Conservation (phyloP, 352 stramenopile genomes). For the Phytophthora sp. region DNA sequence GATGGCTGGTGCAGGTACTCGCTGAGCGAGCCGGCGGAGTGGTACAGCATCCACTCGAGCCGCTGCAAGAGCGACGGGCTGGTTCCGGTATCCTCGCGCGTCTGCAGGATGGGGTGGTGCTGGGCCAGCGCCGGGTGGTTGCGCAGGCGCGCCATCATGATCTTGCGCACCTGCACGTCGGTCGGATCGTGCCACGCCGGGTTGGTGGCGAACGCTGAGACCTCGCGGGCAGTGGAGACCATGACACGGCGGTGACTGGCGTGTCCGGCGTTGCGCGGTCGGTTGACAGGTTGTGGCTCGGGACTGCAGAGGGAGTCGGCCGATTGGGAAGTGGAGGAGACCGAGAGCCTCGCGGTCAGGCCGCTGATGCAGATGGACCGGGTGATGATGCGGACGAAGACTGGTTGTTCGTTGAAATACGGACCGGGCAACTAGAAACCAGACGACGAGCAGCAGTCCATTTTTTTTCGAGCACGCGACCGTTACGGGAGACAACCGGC, state of each 20-base stretch:
- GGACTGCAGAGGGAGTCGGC: slow-evolving; percentile 17
- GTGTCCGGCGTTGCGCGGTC: no score
- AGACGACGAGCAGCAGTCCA: slow-evolving; percentile 13
- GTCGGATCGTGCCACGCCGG: slow-evolving; percentile 39
- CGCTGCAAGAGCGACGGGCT: slow-evolving; percentile 68
- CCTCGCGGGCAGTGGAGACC: slow-evolving; percentile 11
- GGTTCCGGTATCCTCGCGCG: slow-evolving; percentile 15
- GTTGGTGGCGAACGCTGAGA: slow-evolving; percentile 4
- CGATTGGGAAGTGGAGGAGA: slow-evolving; percentile 25
- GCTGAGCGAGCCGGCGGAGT: slow-evolving; percentile 61
- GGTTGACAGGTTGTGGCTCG: no score
- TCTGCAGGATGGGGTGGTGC: slow-evolving; percentile 36
- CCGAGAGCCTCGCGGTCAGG: not conserved
- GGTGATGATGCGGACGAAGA: slow-evolving; percentile 11
- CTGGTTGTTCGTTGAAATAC: slow-evolving; percentile 5
- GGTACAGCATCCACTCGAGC: slow-evolving; percentile 82
- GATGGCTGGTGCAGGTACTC: slow-evolving; percentile 73
- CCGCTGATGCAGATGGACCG: not conserved
- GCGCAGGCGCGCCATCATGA: slow-evolving; percentile 56
- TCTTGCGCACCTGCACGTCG: slow-evolving; percentile 51
- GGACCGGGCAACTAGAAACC: slow-evolving; percentile 17
- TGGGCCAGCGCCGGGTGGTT: slow-evolving; percentile 36
- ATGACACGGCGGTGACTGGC: slow-evolving; percentile 2
- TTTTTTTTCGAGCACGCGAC: slow-evolving; percentile 12
- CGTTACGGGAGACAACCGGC: not conserved